Percentiles rank a stretch among this genome's conserved stretches.
Conservation (phyloP, 345 rosid genomes). For the Raphanus raphanistrum region DNA sequence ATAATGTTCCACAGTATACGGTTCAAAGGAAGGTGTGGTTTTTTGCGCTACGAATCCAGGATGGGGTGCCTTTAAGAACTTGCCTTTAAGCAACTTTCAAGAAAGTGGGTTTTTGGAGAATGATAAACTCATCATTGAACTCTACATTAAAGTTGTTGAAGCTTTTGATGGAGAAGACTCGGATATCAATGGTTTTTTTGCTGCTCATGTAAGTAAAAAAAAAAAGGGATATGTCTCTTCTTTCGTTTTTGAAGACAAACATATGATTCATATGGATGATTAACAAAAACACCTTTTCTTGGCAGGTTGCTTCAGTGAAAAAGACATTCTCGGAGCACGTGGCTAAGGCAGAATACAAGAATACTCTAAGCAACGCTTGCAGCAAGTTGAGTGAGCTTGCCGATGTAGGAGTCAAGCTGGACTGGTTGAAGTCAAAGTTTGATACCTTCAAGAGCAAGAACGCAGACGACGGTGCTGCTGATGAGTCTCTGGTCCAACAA, state of each 20-base stretch:
- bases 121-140: background rate
- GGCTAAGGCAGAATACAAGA: constrained; percentile 12
- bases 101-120: background rate
- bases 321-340: constrained; percentile 10
- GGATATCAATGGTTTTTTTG: background rate
- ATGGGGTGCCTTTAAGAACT: background rate
- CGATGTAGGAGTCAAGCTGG: constrained; percentile 1
- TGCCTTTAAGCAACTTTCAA: background rate
- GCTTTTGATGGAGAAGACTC: background rate
- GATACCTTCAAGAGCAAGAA: background rate
- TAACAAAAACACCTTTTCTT: background rate
- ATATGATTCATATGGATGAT: background rate
- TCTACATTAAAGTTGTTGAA: background rate
- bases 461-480: background rate
- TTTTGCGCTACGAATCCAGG: background rate
- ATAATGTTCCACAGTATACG: background rate
- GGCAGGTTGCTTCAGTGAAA: constrained; percentile 11
- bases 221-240: background rate
- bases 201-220: background rate
- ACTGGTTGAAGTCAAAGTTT: constrained; percentile 20
- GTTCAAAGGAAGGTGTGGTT: background rate
- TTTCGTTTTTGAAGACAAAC: background rate
- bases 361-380: background rate
- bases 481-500: background rate
- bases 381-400: constrained; percentile 3